These are phyloP conservation scores for Babesia bigemina DNA, from an alignment of 169 alveolate species.

Conservation along the genomic window DNA sequence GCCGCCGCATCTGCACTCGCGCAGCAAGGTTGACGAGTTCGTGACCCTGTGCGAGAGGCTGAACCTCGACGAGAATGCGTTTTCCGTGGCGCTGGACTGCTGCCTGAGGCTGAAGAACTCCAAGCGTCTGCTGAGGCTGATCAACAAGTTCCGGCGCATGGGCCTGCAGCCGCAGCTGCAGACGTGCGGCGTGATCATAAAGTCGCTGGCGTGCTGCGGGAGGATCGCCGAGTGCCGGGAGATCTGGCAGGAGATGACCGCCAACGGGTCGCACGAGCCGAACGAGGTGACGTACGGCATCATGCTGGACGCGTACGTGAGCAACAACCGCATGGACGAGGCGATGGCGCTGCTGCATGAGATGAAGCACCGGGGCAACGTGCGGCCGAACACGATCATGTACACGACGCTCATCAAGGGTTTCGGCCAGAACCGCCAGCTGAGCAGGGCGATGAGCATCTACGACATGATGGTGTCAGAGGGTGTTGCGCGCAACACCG, in stretches of 20 bases:
- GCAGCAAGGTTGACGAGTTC: slow-evolving; percentile 54
- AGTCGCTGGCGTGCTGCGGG: slow-evolving; percentile 60
- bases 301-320: slow-evolving; percentile 91
- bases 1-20: slow-evolving; percentile 38
- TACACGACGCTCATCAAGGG: slow-evolving; percentile 91
- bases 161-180: slow-evolving; percentile 68
- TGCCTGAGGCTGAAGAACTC: slow-evolving; percentile 62
- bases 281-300: slow-evolving; percentile 90
- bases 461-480: slow-evolving; percentile 80
- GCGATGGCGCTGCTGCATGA: slow-evolving; percentile 86
- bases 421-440: slow-evolving; percentile 83
- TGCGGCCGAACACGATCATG: slow-evolving; percentile 88
- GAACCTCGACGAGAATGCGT: slow-evolving; percentile 48
- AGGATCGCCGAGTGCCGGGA: slow-evolving; percentile 52
- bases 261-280: slow-evolving; percentile 70
- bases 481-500: slow-evolving; percentile 89
- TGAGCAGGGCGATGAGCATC: slow-evolving; percentile 80
- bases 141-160: slow-evolving; percentile 49
- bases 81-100: slow-evolving; percentile 57
- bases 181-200: slow-evolving; percentile 68
- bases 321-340: slow-evolving; percentile 85
- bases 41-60: slow-evolving; percentile 57
- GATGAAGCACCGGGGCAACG: slow-evolving; percentile 80
- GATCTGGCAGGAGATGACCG: slow-evolving; percentile 35
- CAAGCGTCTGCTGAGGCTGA: slow-evolving; percentile 44